Conservation (phyloP, 106 monocot species). For the Iris macrosiphon region DNA sequence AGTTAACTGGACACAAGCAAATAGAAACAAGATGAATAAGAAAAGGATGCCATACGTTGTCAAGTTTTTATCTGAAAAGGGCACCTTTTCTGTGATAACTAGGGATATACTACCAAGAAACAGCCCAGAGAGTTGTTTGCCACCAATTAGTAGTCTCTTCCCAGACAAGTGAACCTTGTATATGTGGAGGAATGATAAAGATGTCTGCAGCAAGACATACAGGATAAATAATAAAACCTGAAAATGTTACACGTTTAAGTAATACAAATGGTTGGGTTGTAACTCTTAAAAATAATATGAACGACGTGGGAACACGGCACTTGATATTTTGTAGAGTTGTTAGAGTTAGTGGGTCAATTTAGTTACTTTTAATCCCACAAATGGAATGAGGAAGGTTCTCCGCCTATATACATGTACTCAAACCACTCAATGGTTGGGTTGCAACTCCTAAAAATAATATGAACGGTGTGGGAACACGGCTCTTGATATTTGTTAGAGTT, state of each 20-base stretch:
- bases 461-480: no score
- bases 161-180: slow-evolving; percentile 73
- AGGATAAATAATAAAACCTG: neutral
- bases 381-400: no score
- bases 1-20: neutral
- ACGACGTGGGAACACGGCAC: no score
- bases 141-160: slow-evolving; percentile 67
- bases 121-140: slow-evolving; percentile 62
- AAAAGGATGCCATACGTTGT: slow-evolving; percentile 41
- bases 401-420: no score
- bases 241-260: neutral
- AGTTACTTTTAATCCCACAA: no score
- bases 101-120: slow-evolving; percentile 68
- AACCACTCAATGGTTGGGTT: no score
- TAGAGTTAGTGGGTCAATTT: no score
- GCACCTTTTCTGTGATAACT: slow-evolving; percentile 65
- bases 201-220: slow-evolving; percentile 63
- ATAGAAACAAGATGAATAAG: neutral
- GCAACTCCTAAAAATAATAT: no score
- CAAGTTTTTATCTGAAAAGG: slow-evolving; percentile 49
- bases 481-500: no score
- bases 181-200: slow-evolving; percentile 61
- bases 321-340: no score
- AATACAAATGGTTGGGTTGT: neutral
- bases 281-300: neutral